Conservation (phyloP, 345 rosid genomes). For the Moricandia arvensis region DNA sequence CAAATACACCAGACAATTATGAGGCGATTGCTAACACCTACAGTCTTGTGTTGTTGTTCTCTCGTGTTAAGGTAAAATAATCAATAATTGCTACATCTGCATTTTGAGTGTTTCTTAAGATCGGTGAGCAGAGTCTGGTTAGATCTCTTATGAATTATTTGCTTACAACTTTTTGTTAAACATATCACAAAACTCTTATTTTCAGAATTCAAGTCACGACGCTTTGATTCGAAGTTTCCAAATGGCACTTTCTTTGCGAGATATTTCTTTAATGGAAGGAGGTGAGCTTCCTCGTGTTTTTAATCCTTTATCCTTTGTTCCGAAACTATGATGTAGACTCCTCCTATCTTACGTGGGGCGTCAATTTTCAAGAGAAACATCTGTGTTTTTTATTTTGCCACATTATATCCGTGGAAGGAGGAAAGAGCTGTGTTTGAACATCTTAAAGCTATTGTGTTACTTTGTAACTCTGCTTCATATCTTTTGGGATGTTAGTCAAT, state of each 20-base stretch:
- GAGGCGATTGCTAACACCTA: constrained; percentile 94
- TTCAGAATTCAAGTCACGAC: constrained; percentile 86
- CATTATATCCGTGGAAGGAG: neutral
- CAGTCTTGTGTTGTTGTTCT: constrained; percentile 83
- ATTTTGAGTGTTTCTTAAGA: neutral
- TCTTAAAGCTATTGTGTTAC: neutral
- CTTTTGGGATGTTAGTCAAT: neutral
- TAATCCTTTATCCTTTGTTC: neutral
- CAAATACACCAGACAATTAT: constrained; percentile 82
- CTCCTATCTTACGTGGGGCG: too few relatives aligned
- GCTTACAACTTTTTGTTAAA: neutral
- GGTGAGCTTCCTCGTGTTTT: constrained; percentile 48
- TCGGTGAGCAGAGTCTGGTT: neutral
- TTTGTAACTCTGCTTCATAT: constrained; percentile 9
- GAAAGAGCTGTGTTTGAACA: neutral
- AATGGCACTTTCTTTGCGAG: constrained; percentile 84
- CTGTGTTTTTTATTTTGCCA: too few relatives aligned
- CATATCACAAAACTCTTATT: neutral
- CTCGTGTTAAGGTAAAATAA: constrained; percentile 78
- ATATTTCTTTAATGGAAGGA: constrained; percentile 68
- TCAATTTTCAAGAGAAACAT: too few relatives aligned
- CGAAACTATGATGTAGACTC: neutral
- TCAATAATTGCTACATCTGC: constrained; percentile 10
- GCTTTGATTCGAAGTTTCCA: constrained; percentile 82
- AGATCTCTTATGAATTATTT: neutral